Evolutionary conservation across 768 basidiomycete species (phyloP), one percentile per base, ranked within the genome.

Genomic region (Phlebiopsis flavidoalba): DNA sequence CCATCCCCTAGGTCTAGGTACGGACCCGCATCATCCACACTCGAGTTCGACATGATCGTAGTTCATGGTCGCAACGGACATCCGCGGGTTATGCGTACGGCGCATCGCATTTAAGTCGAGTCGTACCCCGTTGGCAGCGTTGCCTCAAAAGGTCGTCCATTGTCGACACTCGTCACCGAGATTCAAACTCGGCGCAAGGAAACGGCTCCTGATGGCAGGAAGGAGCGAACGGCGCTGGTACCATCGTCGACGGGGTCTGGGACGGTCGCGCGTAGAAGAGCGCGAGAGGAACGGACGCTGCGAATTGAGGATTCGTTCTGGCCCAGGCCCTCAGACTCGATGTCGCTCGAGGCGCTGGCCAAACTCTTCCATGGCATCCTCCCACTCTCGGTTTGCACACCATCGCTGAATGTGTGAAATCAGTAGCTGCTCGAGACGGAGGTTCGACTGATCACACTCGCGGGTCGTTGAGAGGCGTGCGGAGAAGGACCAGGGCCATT

Each of bases 1-100:
- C 53, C 36, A 15, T n/a, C 14, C 17, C 53, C 33, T 12, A 19
- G 40, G n/a, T 37, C 60, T 52, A 15, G 71, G 69, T 5, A 71
- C n/a, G 61, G 10, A 71, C 65, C 12, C n/a, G n/a, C n/a, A n/a
- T 68, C 70, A 58, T 74, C 72, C 26, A 72, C 69, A 19, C 72
- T 72, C 21, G 64, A 51, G 36, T 68, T 63, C 10, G 72, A 71
- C 40, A 72, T 58, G 56, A 72, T 45, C 33, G 72, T n/a, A 73
- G 56, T 66, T 63, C 37, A 73, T 67, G 19, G 70, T 72, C 49
- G 66, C 59, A 33, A 71, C 64, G n/a, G 71, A 71, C 55, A 60
- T 67, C 14, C 69, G 63, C 49, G 57, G 19, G 53, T 31, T 17
- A 40, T 58, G 58, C 35, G 43, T 22, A 15, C 54, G 26, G 11